phyloP scores from a whole-genome alignment of 805 yeast genomes.

The Cyberlindnera xylosilytica region DNA sequence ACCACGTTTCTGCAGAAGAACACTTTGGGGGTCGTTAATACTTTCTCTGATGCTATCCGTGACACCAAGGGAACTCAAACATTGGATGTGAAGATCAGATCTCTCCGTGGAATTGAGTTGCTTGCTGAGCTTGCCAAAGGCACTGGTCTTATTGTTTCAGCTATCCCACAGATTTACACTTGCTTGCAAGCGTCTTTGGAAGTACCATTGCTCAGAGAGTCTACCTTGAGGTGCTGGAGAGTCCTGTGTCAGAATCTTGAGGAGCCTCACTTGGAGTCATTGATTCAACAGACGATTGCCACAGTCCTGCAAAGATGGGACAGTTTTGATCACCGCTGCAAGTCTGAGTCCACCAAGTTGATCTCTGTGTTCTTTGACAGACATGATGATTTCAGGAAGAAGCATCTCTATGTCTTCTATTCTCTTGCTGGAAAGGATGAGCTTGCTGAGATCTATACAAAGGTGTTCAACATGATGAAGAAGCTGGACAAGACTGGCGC shows the following conservation, averaged over 20 bases:
- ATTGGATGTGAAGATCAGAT: conserved; percentile 63
- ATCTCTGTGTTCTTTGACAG: conserved; percentile 37
- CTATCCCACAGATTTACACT: conserved; percentile 81
- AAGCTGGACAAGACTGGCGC: conserved; percentile 32
- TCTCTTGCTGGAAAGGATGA: conserved; percentile 47
- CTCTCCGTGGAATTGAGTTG: conserved; percentile 71
- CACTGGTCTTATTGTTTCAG: conserved; percentile 55
- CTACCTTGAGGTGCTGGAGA: conserved; percentile 68
- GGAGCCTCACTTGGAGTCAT: conserved; percentile 54
- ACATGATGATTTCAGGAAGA: conserved; percentile 31
- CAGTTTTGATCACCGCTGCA: conserved; percentile 46
- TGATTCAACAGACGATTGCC: conserved; percentile 73
- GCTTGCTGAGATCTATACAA: conserved; percentile 31
- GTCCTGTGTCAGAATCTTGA: conserved; percentile 55
- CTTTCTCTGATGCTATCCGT: conserved; percentile 75
- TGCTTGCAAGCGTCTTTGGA: conserved; percentile 80
- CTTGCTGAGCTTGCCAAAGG: conserved; percentile 46
- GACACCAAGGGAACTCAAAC: conserved; percentile 71
- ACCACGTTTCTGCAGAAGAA: conserved; percentile 48
- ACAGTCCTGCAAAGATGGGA: conserved; percentile 68
- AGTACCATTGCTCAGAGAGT: conserved; percentile 52
- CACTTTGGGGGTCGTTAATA: conserved; percentile 72
- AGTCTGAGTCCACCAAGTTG: conserved; percentile 48
- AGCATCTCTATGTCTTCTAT: conserved; percentile 50
- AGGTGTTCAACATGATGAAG: conserved; percentile 27